phyloP scores from a whole-genome alignment of 257 asterid genomes.

The Thymus mandschuricus region DNA sequence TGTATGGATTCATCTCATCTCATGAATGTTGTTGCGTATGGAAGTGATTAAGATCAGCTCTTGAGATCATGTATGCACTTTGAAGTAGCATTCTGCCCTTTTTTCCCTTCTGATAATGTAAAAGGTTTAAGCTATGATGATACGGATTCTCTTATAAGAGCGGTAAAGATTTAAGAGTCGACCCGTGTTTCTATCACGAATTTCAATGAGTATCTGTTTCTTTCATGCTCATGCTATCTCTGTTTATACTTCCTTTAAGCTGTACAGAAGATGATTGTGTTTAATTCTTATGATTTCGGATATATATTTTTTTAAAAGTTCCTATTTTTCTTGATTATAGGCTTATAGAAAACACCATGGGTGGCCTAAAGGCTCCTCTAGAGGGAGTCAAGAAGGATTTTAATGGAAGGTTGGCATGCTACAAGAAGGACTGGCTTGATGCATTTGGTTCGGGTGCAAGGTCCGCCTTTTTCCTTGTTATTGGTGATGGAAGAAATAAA shows the following conservation, averaged over 20 bases:
- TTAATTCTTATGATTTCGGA: constrained; percentile 19
- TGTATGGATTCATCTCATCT: neutral
- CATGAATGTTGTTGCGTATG: neutral
- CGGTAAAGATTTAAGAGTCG: neutral
- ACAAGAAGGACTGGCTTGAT: constrained; percentile 60
- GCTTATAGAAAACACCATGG: constrained; percentile 37
- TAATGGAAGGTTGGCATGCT: constrained; percentile 58
- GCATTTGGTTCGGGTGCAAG: constrained; percentile 67
- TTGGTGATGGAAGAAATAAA: neutral
- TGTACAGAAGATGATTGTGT: neutral
- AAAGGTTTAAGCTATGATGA: neutral
- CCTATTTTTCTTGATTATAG: constrained; percentile 23
- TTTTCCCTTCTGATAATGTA: neutral
- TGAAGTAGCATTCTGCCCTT: neutral
- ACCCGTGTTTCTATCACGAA: neutral
- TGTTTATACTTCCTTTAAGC: neutral
- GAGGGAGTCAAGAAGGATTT: constrained; percentile 49
- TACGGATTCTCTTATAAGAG: neutral
- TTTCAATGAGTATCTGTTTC: neutral
- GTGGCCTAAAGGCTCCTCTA: constrained; percentile 43
- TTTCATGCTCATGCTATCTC: neutral
- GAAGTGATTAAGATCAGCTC: neutral
- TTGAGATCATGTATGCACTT: neutral
- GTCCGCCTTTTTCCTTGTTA: constrained; percentile 34
- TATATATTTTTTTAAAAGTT: neutral